A percentile compares a stretch with the other conserved stretches of the same genome.
Evolutionary conservation across 305 asterid genomes (phyloP).

Genomic region (Rubia occidens): DNA sequence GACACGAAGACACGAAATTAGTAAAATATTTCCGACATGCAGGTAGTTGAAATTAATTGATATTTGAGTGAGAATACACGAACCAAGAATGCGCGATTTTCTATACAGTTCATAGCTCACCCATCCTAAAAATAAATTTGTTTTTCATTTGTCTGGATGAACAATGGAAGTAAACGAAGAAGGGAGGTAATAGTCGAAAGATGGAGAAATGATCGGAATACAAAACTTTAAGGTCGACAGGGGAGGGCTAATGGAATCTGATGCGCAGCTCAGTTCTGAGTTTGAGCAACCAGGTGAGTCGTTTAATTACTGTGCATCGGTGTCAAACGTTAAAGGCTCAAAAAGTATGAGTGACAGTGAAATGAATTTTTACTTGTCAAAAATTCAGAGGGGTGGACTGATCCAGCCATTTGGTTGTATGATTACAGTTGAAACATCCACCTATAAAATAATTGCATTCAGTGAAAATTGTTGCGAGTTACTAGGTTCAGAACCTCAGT

Average conservation of each 20-base stretch:
- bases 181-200: not conserved
- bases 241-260: constrained; percentile 34
- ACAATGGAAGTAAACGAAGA: constrained; percentile 1
- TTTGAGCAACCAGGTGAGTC: constrained; percentile 46
- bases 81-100: no score
- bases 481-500: constrained; percentile 31
- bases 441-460: constrained; percentile 33
- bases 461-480: constrained; percentile 51
- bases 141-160: not conserved
- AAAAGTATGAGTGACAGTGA: constrained; percentile 19
- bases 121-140: no score
- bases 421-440: constrained; percentile 39
- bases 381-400: constrained; percentile 58
- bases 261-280: constrained; percentile 48
- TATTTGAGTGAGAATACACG: no score
- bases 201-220: not conserved
- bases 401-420: constrained; percentile 68
- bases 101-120: no score
- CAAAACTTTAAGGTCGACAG: constrained; percentile 20
- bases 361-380: constrained; percentile 36
- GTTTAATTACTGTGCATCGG: constrained; percentile 40
- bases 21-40: no score
- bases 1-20: no score
- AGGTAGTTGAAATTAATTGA: no score
- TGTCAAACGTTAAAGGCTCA: constrained; percentile 15